Conservation (phyloP, 257 asterid species). For the Fraxinus americana region DNA sequence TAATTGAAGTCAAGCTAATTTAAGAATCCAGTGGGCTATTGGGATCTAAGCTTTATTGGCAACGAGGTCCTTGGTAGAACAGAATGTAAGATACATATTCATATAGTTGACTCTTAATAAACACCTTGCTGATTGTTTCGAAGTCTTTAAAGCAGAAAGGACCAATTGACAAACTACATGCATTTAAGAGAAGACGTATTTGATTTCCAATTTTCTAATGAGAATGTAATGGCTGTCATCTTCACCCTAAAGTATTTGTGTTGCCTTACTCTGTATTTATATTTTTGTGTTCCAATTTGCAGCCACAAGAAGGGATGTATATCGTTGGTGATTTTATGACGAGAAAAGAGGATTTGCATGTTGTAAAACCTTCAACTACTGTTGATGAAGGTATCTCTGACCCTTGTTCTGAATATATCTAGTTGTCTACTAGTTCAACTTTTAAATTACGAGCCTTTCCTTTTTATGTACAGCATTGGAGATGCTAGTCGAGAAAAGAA, state of each 20-base stretch:
- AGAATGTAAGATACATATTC: neutral
- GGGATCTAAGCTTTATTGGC: neutral
- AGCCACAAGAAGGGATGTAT: constrained; percentile 64
- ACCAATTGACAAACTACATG: neutral
- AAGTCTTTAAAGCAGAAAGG: neutral
- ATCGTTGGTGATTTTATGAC: constrained; percentile 95
- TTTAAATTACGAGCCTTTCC: constrained; percentile 11
- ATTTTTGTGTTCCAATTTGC: constrained; percentile 24
- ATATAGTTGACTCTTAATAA: neutral
- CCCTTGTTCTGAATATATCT: constrained; percentile 10
- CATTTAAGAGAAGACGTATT: neutral
- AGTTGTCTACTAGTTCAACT: neutral
- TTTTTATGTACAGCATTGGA: constrained; percentile 63
- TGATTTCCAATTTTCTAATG: neutral
- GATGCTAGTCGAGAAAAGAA: constrained; percentile 76
- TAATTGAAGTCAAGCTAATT: neutral
- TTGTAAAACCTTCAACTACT: constrained; percentile 68
- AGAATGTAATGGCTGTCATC: neutral
- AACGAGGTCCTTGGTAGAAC: neutral
- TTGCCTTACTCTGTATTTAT: neutral
- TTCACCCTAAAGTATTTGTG: neutral
- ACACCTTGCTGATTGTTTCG: neutral
- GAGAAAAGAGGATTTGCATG: constrained; percentile 58
- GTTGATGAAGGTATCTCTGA: constrained; percentile 73
- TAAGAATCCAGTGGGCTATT: neutral